Base-by-base conservation (phyloP, 164 flowering plant species). In the Akebia trifoliata region DNA sequence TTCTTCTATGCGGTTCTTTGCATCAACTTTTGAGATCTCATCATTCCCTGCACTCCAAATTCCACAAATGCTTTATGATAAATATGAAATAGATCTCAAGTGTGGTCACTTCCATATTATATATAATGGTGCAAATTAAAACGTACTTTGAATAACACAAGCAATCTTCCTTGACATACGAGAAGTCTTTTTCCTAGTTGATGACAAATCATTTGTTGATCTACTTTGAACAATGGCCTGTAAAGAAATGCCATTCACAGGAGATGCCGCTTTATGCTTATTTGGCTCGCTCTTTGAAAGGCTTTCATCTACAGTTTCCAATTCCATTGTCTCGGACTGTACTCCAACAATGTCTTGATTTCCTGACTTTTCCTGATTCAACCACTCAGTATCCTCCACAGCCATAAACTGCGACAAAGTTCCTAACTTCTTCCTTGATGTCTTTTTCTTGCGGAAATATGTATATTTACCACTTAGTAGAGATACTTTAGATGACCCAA, bases 361-460 rank as follows among this genome's bases (percentile, higher is more conserved):
- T 54, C 50, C 72, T 35, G 59, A 64, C 68, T 65, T 76, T 10
- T 60, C 75, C 26, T 64, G 71, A 51, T 51, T 69, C 40, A 17
- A 49, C 12, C 38, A 10, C 17, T 53, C 67, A 57, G 29, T 4
- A 26, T 58, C 67, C 34, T 46, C 67, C 6, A 59, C n/a, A 43
- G 54, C 45, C 21, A 59, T 44, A 60, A 52, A 53, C 8, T 47
- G 70, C 14, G 76, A 65, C 43, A 66, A 55, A 24, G 76, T 67
- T 36, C 68, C 78, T 11, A 71, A 35, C 44, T 72, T 78, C 65
- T 74, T 79, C 52, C 37, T 59, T n/a, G 14, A 42, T 48, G 52
- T 50, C 63, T 70, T 82, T 67, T 74, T 86, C 82, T 81, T 83
- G 32, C 88, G 84, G 65, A 61, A 64, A 69, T 81, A 79, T 21